Evolutionary conservation across 2,329 filamentous ascomycete species (phyloP), one percentile per base, ranked within the genome.

Genomic region (Arthrinium puccinioides): DNA sequence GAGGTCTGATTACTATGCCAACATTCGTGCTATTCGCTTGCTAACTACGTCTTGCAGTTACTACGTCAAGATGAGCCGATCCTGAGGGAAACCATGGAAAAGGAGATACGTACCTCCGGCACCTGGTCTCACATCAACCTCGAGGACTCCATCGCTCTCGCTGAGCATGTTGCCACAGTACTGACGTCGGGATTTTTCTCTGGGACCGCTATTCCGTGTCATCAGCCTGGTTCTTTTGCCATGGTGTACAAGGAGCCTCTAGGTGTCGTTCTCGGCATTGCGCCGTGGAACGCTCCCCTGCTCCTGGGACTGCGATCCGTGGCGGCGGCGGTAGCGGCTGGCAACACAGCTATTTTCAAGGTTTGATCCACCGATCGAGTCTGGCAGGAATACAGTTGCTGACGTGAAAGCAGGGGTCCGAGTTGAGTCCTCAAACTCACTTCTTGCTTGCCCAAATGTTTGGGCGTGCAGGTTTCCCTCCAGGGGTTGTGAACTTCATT

Each of bases 401-500:
- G n/a, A n/a, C n/a, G n/a, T n/a, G n/a, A n/a, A n/a, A n/a, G 5
- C 52, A 60, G 42, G 56, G 50, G 6, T 51, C 47, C 6, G 58
- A 61, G 24, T 39, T 57, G 2, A 46, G 42, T 15, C 58, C 59
- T 1, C 40, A 44, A 13, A 47, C 43, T 0, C 48, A 56, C 32
- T 55, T 51, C 16, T 40, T 54, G 6, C 48, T 66, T n/a, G 60
- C 50, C 2, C 38, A 47, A 5, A 38, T 59, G 3, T 63, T 62
- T 37, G 46, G 46, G 5, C 52, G 63, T 11, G 64, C 62, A 2
- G 64, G 63, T 1, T 50, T 64, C 6, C 64, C 64, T 1, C 38
- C 54, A 4, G 64, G 63, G 1, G 55, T 56, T 9, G 37, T 63
- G 7, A 67, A 67, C 40, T 48, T 59, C 7, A 29, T 67, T 6